phyloP scores from a whole-genome alignment of 1,284 basidiomycete genomes.

The Omphalotus olearius region DNA sequence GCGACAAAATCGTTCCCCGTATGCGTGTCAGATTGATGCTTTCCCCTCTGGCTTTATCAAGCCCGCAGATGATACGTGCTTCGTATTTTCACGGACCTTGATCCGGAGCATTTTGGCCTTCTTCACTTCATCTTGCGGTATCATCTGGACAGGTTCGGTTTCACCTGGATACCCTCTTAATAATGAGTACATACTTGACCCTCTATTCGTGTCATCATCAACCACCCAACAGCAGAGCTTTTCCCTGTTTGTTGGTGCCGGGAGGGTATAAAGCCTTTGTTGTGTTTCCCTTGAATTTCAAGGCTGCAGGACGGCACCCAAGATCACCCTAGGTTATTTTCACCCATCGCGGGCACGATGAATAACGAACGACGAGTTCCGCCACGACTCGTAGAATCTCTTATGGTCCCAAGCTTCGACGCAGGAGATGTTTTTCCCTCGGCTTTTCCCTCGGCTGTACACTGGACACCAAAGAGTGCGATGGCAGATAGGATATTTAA shows the following conservation, averaged over 20 bases:
- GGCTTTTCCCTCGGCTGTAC: background rate
- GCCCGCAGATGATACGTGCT: too few relatives aligned
- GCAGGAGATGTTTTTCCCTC: slow-evolving; percentile 2
- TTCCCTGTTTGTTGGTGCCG: background rate
- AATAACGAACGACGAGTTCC: background rate
- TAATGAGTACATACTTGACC: background rate
- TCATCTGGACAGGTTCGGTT: background rate
- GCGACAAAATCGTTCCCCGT: too few relatives aligned
- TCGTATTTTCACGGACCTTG: too few relatives aligned
- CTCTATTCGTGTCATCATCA: background rate
- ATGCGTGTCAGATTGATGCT: too few relatives aligned
- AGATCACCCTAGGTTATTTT: background rate
- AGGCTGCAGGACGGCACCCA: slow-evolving; percentile 11
- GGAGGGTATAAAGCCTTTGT: background rate
- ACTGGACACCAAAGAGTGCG: slow-evolving; percentile 9
- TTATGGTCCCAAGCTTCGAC: slow-evolving; percentile 1
- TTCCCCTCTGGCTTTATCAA: too few relatives aligned
- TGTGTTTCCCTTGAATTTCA: background rate
- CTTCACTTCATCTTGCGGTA: too few relatives aligned
- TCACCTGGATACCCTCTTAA: background rate
- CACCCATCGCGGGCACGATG: slow-evolving; percentile 8
- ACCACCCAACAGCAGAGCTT: background rate
- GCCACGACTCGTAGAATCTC: slow-evolving; percentile 2
- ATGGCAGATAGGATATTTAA: slow-evolving; percentile 14
- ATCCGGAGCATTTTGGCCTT: too few relatives aligned